Base-by-base conservation (phyloP, 2,329 filamentous ascomycete species). In the Trichoderma koningii region DNA sequence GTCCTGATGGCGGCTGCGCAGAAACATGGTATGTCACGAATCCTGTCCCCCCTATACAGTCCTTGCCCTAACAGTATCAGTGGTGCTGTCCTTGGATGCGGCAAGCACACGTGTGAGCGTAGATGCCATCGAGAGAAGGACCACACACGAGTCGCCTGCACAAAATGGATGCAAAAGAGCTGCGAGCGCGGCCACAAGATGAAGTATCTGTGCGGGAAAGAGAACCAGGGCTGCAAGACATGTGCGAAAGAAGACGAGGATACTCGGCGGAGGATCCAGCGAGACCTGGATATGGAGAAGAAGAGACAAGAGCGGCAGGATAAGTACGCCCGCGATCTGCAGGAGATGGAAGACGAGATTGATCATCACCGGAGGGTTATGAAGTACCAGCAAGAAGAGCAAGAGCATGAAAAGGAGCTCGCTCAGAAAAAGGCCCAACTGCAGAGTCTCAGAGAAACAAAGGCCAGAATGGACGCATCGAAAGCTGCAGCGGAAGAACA, bases 1-100 rank as follows among this genome's bases (percentile, higher is more conserved):
- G 85, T 45, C 89, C 89, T 0, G 88, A 93, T 71, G 90, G 90
- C 5, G 90, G 90, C 0, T 93, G 90, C 67, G 77, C 77, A 0
- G 78, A 85, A 55, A 79, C 79, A 21, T 93, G 90, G 86, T 88
- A 77, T 73, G 80, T 76, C 64, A 48, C 14, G 28, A 9, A 30
- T n/a, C 9, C 12, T 38, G 12, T 1, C 4, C 10, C 34, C 34
- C 12, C 34, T 38, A 12, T 17, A 34, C 4, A 50, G 17, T 12
- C n/a, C 17, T 9, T 26, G 30, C 17, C 15, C 66, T 69, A 65
- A 74, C 53, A 15, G 23, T 9, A 14, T 34, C 57, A 87, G 87
- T 72, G 79, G 78, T 1, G 75, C 70, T 0, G 69, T 73, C 1
- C 76, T 92, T 2, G 78, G 72, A 2, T 92, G 89, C 63, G 82